Conservation (phyloP, 371 early-diverging fungal species). For the Lichtheimia ornata region DNA sequence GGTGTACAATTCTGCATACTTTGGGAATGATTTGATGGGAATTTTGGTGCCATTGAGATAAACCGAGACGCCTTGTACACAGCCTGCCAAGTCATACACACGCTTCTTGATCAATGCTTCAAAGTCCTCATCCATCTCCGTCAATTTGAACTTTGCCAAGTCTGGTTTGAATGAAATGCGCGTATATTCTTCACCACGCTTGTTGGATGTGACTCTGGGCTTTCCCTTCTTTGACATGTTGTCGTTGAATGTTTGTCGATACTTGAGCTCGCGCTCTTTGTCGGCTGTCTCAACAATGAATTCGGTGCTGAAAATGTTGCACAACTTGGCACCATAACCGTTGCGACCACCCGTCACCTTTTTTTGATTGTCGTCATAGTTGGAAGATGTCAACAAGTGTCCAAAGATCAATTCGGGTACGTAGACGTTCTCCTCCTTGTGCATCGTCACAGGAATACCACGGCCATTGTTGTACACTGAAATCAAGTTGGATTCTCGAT, state of each 20-base stretch:
- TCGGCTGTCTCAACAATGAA: constrained; percentile 98
- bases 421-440: constrained; percentile 92
- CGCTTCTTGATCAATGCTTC: constrained; percentile 92
- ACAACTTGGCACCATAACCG: constrained; percentile 99
- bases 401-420: constrained; percentile 99
- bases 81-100: constrained; percentile 98
- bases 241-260: constrained; percentile 83
- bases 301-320: constrained; percentile 98
- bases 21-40: constrained; percentile 86
- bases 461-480: constrained; percentile 97
- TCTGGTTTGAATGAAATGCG: constrained; percentile 98
- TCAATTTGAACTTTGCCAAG: constrained; percentile 92
- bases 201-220: constrained; percentile 74
- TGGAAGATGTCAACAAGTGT: constrained; percentile 97
- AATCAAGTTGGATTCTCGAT: constrained; percentile 80
- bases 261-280: constrained; percentile 70
- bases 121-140: constrained; percentile 86
- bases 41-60: constrained; percentile 90
- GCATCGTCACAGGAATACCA: constrained; percentile 98
- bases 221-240: constrained; percentile 85
- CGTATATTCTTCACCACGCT: constrained; percentile 77
- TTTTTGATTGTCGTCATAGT: constrained; percentile 98
- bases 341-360: constrained; percentile 99
- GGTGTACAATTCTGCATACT: constrained; percentile 90
- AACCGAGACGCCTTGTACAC: constrained; percentile 88